Percentiles rank a stretch among this genome's conserved stretches.
Conservation (phyloP, 75 land plant species). For the Picea glauca region DNA sequence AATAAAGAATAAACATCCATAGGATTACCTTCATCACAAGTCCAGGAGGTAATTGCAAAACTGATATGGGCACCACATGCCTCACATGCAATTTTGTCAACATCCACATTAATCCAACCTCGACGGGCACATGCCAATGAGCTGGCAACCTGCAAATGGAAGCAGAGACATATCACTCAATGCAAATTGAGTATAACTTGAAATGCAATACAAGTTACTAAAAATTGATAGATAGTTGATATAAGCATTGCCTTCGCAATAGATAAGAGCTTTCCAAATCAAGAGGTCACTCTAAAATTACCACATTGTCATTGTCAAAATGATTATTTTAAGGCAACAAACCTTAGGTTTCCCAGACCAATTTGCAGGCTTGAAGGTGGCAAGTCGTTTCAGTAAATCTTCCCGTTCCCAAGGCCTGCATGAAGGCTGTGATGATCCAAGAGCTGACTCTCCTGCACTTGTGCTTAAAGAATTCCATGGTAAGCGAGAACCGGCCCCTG, state of each 20-base stretch:
- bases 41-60: conserved; percentile 50
- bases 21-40: conserved; percentile 56
- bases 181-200: background rate
- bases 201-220: background rate
- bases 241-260: no score
- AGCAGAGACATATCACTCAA: background rate
- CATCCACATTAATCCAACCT: conserved; percentile 88
- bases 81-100: conserved; percentile 81
- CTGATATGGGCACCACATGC: conserved; percentile 62
- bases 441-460: conserved; percentile 48
- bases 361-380: conserved; percentile 75
- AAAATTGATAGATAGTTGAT: no score
- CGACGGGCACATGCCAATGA: conserved; percentile 87
- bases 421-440: conserved; percentile 42
- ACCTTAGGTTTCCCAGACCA: conserved; percentile 94
- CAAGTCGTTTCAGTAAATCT: conserved; percentile 82
- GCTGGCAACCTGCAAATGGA: conserved; percentile 57
- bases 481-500: conserved; percentile 38
- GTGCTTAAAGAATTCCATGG: conserved; percentile 54
- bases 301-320: background rate
- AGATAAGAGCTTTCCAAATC: no score
- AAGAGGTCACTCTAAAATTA: background rate
- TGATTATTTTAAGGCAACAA: background rate
- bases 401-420: conserved; percentile 99
- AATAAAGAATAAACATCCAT: background rate